Evolutionary conservation across 805 yeast genomes (phyloP).

Genomic region (Spathaspora girioi): DNA sequence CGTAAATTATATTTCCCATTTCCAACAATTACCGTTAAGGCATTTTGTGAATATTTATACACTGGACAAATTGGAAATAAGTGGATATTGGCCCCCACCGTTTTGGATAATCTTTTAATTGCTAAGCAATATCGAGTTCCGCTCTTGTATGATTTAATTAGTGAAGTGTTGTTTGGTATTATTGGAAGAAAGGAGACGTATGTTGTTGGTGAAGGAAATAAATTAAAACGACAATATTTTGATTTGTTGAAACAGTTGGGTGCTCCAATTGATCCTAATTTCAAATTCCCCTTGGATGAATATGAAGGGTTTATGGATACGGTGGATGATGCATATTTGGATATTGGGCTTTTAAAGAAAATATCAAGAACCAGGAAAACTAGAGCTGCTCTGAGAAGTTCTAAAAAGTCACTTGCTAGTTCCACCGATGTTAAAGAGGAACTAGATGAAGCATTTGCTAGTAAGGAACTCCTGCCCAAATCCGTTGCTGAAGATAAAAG

Average conservation of each 20-base stretch:
- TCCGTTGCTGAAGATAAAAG: neutral
- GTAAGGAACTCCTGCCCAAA: neutral
- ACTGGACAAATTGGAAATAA: conserved; percentile 78
- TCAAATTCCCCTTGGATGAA: conserved; percentile 42
- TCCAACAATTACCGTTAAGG: conserved; percentile 55
- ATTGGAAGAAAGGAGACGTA: conserved; percentile 64
- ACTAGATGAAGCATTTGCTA: conserved; percentile 1
- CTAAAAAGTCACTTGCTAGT: neutral
- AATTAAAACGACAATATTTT: conserved; percentile 22
- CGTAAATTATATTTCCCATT: conserved; percentile 69
- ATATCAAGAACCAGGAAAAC: conserved; percentile 29
- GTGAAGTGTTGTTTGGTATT: conserved; percentile 66
- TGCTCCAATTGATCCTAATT: conserved; percentile 18
- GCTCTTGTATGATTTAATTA: conserved; percentile 61
- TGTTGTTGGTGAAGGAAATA: conserved; percentile 38
- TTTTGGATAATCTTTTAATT: conserved; percentile 58
- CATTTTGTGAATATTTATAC: conserved; percentile 68
- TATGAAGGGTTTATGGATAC: conserved; percentile 55
- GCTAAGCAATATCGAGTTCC: conserved; percentile 69
- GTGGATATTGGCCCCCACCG: conserved; percentile 69
- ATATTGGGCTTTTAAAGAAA: conserved; percentile 49
- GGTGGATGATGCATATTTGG: conserved; percentile 65
- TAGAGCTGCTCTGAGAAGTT: conserved; percentile 9
- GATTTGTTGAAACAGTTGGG: conserved; percentile 14
- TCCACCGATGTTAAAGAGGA: neutral